A percentile compares a stretch with the other conserved stretches of the same genome.
Conservation (phyloP, 2,329 filamentous ascomycete species). For the Monosporascus sp. region DNA sequence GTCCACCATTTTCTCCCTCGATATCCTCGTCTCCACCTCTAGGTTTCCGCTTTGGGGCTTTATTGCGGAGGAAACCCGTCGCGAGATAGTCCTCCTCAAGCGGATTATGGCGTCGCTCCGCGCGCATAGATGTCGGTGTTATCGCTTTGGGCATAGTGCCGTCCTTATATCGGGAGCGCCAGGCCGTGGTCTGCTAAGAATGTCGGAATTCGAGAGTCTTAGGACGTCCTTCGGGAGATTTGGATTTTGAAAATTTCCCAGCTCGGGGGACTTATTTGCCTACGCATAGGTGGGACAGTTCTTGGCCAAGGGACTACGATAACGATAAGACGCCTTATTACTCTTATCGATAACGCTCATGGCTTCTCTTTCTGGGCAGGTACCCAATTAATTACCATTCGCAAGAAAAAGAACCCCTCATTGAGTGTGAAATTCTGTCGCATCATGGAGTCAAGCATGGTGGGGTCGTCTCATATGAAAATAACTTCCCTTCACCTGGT, state of each 20-base stretch:
- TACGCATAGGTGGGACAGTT: not conserved
- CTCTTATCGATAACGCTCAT: not conserved
- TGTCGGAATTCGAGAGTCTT: not conserved
- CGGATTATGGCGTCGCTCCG: conserved; percentile 75
- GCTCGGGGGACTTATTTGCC: not conserved
- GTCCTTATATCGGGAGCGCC: not conserved
- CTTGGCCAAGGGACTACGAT: not conserved
- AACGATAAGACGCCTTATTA: not conserved
- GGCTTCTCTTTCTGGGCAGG: not conserved
- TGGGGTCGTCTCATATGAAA: not conserved
- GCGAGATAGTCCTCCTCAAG: conserved; percentile 82
- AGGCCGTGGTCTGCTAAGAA: not conserved
- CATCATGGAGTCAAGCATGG: not conserved
- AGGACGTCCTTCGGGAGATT: not conserved
- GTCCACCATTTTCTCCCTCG: conserved; percentile 47
- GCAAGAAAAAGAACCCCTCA: not conserved
- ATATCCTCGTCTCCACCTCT: conserved; percentile 54
- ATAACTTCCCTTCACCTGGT: not conserved
- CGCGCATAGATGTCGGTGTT: conserved; percentile 51
- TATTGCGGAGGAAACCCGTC: conserved; percentile 64
- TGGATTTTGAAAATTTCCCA: not conserved
- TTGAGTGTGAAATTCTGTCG: not conserved
- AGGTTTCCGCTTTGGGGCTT: conserved; percentile 65
- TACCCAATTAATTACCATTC: not conserved
- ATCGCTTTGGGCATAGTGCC: conserved; percentile 72